phyloP scores from a whole-genome alignment of 2,329 filamentous ascomycete genomes.

The Stagonosporopsis vannaccii region DNA sequence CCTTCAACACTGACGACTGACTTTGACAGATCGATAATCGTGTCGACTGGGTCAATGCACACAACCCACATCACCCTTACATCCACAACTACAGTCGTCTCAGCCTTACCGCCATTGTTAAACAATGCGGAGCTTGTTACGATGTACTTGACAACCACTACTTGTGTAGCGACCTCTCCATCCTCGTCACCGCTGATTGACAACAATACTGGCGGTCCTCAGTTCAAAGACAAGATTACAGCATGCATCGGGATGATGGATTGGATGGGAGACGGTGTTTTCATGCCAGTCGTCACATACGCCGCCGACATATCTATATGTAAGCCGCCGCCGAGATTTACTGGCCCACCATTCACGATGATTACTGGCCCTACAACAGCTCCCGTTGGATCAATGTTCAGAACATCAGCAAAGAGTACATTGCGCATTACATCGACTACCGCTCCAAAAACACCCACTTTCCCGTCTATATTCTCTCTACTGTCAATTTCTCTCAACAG shows the following conservation, averaged over 20 bases:
- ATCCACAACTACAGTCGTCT: not conserved
- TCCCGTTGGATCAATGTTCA: not conserved
- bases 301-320: not conserved
- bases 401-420: not conserved
- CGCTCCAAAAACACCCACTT: not conserved
- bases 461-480: not conserved
- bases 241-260: conserved; percentile 3
- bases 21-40: not conserved
- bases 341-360: conserved; percentile 2
- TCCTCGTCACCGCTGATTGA: not conserved
- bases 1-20: not conserved
- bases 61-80: not conserved
- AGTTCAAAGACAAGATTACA: not conserved
- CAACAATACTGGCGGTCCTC: not conserved
- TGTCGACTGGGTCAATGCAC: not conserved
- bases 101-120: not conserved
- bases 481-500: not conserved
- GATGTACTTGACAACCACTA: not conserved
- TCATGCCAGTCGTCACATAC: not conserved
- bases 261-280: not conserved
- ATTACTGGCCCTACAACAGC: not conserved
- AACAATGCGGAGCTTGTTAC: not conserved
- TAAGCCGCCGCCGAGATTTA: not conserved
- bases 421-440: not conserved
- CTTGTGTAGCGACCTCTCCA: not conserved